These are phyloP conservation scores for Boehmeria nivea DNA, from an alignment of 306 rosid species.

Conservation along the genomic window DNA sequence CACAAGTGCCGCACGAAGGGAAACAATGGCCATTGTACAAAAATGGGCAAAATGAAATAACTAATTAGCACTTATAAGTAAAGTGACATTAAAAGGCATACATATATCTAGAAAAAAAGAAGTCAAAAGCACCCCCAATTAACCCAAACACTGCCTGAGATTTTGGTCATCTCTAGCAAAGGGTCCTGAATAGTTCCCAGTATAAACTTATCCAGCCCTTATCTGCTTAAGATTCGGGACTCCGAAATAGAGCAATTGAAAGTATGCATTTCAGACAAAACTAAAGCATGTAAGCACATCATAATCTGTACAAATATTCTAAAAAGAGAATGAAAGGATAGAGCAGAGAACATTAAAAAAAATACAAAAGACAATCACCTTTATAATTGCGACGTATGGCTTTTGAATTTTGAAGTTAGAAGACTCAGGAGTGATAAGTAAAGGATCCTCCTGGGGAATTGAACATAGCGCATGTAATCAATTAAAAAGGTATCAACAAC, in stretches of 20 bases:
- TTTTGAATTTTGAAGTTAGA: constrained; percentile 32
- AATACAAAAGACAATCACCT: constrained; percentile 40
- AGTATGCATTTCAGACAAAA: background rate
- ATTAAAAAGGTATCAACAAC: background rate
- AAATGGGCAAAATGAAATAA: background rate
- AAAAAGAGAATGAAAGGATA: no score
- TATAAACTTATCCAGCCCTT: no score
- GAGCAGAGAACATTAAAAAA: background rate
- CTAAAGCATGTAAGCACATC: background rate
- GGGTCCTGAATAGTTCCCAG: no score
- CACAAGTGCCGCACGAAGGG: constrained; percentile 22
- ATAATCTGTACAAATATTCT: background rate
- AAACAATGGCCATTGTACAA: no score
- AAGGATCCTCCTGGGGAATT: constrained; percentile 80
- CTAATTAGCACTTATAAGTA: background rate
- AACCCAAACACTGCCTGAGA: no score
- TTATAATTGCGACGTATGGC: constrained; percentile 90
- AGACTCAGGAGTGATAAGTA: constrained; percentile 72
- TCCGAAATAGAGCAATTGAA: no score
- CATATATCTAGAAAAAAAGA: no score
- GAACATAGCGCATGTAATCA: constrained; percentile 8
- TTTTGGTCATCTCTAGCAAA: no score
- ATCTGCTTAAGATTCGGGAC: no score
- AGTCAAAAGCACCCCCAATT: no score
- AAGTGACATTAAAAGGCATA: background rate